phyloP scores from a whole-genome alignment of 73 alveolate species.

The Paramecium primaurelia region DNA sequence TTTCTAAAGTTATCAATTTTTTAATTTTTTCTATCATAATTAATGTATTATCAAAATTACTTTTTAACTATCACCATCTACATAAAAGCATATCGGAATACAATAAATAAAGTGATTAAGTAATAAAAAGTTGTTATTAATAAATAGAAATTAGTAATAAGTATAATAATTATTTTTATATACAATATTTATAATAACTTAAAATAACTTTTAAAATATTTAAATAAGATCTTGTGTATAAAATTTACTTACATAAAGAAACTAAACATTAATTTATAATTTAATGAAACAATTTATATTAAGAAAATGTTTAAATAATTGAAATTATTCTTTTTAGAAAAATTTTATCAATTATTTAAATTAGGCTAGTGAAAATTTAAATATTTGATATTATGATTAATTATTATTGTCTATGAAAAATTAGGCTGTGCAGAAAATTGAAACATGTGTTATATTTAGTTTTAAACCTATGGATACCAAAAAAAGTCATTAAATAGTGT shows the following conservation, averaged over 20 bases:
- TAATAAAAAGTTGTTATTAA: neutral
- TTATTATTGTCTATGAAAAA: neutral
- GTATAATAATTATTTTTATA: neutral
- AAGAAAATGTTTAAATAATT: neutral
- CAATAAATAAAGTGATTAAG: neutral
- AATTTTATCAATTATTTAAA: too few species aligned
- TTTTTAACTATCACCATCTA: conserved; percentile 63
- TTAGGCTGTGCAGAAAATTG: neutral
- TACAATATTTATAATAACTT: neutral
- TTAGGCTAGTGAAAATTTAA: neutral
- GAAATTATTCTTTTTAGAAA: neutral
- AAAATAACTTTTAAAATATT: too few species aligned
- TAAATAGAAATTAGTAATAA: neutral
- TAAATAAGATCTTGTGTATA: neutral
- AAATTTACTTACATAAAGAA: too few species aligned
- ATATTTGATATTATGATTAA: neutral
- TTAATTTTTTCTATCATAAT: too few species aligned
- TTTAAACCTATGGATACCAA: neutral
- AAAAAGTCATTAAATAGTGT: neutral
- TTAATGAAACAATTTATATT: too few species aligned
- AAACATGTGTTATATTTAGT: neutral
- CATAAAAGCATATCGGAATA: conserved; percentile 4
- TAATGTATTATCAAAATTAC: too few species aligned
- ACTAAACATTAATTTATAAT: neutral
- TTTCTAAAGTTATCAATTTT: too few species aligned